Conservation (phyloP, 169 alveolate species). For the Cytauxzoon felis region DNA sequence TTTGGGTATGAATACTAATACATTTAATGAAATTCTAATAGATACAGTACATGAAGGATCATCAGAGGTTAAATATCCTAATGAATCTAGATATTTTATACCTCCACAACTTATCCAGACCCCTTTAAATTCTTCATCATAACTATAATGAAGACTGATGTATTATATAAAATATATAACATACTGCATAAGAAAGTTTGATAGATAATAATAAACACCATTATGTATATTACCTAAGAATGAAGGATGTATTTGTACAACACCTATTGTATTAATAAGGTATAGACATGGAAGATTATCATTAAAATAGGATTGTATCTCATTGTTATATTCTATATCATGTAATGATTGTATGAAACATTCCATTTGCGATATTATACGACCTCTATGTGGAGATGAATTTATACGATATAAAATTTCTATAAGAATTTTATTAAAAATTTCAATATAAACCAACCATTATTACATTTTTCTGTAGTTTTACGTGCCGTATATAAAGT, state of each 20-base stretch:
- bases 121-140: slow-evolving; percentile 52
- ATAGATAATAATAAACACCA: slow-evolving; percentile 47
- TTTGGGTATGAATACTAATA: slow-evolving; percentile 38
- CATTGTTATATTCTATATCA: slow-evolving; percentile 25
- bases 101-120: slow-evolving; percentile 59
- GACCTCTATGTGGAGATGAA: slow-evolving; percentile 16
- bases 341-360: slow-evolving; percentile 22
- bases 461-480: slow-evolving; percentile 36
- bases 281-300: slow-evolving; percentile 30
- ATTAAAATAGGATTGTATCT: not conserved
- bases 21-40: slow-evolving; percentile 29
- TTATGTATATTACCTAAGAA: slow-evolving; percentile 39
- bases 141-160: slow-evolving; percentile 6
- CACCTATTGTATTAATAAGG: slow-evolving; percentile 39
- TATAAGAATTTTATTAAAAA: not conserved
- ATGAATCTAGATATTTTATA: slow-evolving; percentile 28
- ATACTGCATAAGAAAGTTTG: slow-evolving; percentile 61
- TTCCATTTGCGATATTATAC: slow-evolving; percentile 35
- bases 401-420: slow-evolving; percentile 26
- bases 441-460: slow-evolving; percentile 18
- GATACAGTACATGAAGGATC: slow-evolving; percentile 39
- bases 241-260: slow-evolving; percentile 60
- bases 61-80: slow-evolving; percentile 52
- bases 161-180: not conserved
- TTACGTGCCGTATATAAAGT: slow-evolving; percentile 35